Evolutionary conservation across 305 asterid genomes (phyloP).

Genomic region (Fraxinus paxiana): DNA sequence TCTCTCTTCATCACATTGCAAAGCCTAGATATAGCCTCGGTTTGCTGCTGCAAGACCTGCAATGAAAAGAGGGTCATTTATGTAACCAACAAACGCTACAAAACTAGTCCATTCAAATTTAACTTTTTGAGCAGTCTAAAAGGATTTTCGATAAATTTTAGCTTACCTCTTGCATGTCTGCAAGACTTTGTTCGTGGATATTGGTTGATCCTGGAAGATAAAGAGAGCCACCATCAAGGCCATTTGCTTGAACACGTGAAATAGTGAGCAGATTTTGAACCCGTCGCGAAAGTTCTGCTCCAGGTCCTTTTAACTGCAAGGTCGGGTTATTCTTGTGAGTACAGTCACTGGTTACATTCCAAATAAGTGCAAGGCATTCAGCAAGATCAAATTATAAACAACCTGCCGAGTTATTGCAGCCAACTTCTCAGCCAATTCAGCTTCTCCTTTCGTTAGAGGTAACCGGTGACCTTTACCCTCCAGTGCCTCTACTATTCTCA

Average conservation of each 20-base stretch:
- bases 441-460: conserved; percentile 89
- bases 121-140: not conserved
- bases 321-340: conserved; percentile 24
- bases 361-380: conserved; percentile 4
- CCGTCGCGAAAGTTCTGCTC: conserved; percentile 89
- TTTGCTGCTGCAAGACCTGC: conserved; percentile 87
- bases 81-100: not conserved
- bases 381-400: conserved; percentile 7
- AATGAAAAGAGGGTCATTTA: conserved; percentile 4
- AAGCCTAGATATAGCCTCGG: conserved; percentile 81
- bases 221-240: conserved; percentile 60
- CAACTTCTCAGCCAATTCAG: conserved; percentile 88
- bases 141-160: not conserved
- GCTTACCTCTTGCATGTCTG: conserved; percentile 90
- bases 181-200: conserved; percentile 75
- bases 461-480: conserved; percentile 80
- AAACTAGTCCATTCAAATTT: not conserved
- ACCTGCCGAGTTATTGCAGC: conserved; percentile 85
- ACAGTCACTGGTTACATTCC: conserved; percentile 20
- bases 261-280: conserved; percentile 76
- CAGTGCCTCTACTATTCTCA: conserved; percentile 85
- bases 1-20: conserved; percentile 85
- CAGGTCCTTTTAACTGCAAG: conserved; percentile 80
- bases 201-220: conserved; percentile 84
- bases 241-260: conserved; percentile 71